Base-by-base conservation (phyloP, 2,329 filamentous ascomycete genomes). In the Teratosphaeria gauchensis region DNA sequence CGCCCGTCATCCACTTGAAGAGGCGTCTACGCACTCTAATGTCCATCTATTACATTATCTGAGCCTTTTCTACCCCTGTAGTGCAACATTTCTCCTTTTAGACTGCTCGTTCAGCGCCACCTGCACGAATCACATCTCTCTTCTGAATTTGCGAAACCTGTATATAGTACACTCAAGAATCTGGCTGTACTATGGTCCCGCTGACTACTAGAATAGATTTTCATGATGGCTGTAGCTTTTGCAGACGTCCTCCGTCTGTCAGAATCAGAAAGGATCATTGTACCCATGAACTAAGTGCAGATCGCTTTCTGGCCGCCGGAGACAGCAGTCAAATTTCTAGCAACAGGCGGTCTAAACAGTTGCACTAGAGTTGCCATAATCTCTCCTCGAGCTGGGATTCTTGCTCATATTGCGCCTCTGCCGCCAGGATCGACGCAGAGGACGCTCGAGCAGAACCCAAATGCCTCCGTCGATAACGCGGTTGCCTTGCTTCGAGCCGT, bases 361-460 rank as follows among this genome's bases (percentile, higher is more conserved):
- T 56, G 55, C 24, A 56, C 55, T 42, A 42, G 38, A 28, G 31
- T 56, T 24, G 55, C 42, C 16, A 56, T 56, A 4, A 56, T 56
- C 48, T 56, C 55, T 30, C 55, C 55, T 11, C 48, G 9, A 52
- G 55, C 55, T 31, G 55, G 42, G 30, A 56, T 56, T 4, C 55
- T 55, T 55, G 53, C 53, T 42, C 53, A 55, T 38, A 55, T 55
- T 28, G 53, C 53, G 14, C 53, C 53, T 38, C 53, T 35, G 30
- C 16, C 32, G 32, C 53, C 53, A 35, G 53, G 53, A 32, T 35
- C 32, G 33, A 28, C 21, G 19, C 51, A 53, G 21, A 28, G 30
- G 51, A 28, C 51, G 30, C 30, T 53, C 21, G 30, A 31, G 21
- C 21, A 28, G 51, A 53, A 28, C 21, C 21, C 21, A 28, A 38